Evolutionary conservation across 345 rosid species (phyloP), one percentile per base, ranked within the genome.

Genomic region (Salix koriyanagi): DNA sequence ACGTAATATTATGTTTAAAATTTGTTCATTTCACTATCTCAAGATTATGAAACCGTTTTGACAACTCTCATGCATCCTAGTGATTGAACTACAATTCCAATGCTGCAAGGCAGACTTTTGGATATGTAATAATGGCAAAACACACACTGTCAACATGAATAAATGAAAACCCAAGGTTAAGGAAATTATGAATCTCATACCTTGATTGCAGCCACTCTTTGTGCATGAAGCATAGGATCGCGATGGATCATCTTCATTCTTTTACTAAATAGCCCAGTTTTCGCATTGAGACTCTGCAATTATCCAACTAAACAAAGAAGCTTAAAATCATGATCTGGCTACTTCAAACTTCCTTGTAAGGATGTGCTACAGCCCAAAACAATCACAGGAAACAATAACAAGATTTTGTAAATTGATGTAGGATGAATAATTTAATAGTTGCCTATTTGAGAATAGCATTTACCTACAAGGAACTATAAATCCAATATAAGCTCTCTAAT

Each of bases 141-240:
- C 18, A 46, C 2, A 13, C 50, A 46, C 50, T 1, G 18, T 46
- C 18, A 46, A 13, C 50, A 46, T 3, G 0, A 46, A 46, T 46
- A 46, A 46, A 46, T 44, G 69, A 32, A 66, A 66, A 28, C 52
- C 39, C 11, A 70, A 10, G 36, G 39, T 65, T 19, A 69, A 48
- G 42, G 50, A 56, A 37, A 39, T 70, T 23, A 36, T 19, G 9
- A 5, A 44, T 39, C 11, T 64, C 82, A 72, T 46, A 94, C 99
- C 99, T 91, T 92, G 67, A 95, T 95, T 16, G 97, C 92, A 87
- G 97, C 97, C 77, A 90, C 92, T 78, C 97, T 85, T 76, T 92
- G 94, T 13, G 97, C 99, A 74, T 82, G 95, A 81, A 92, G 97
- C 41, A 64, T 86, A 2, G 97, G 97, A 84, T 95, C 89, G 44